These are phyloP conservation scores for Nicotiana undulata DNA, from an alignment of 257 asterid species.

Conservation along the genomic window DNA sequence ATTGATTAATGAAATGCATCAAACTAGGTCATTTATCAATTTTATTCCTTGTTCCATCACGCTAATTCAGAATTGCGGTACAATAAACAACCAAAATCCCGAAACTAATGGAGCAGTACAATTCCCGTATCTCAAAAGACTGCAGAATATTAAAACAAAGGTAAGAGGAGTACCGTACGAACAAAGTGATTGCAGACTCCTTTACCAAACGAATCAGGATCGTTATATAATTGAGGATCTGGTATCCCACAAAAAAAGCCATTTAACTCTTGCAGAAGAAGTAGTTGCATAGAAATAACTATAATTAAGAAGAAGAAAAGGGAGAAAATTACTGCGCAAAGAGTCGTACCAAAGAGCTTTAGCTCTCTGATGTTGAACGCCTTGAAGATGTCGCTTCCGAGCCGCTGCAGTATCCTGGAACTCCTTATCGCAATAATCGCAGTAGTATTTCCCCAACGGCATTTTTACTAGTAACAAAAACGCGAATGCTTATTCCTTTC, in stretches of 20 bases:
- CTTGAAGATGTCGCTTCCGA: constrained; percentile 85
- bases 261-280: not conserved
- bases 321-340: constrained; percentile 32
- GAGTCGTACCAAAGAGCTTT: constrained; percentile 92
- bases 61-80: not conserved
- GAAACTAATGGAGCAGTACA: not conserved
- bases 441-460: constrained; percentile 78
- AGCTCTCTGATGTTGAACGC: constrained; percentile 82
- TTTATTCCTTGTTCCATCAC: not conserved
- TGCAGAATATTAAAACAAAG: not conserved
- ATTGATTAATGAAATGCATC: not conserved
- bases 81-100: not conserved
- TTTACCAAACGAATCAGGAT: constrained; percentile 36
- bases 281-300: not conserved
- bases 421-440: constrained; percentile 93
- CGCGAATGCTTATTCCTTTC: not conserved
- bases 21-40: not conserved
- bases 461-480: constrained; percentile 9
- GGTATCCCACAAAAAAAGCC: not conserved
- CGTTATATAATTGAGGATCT: constrained; percentile 26
- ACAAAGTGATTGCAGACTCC: constrained; percentile 76
- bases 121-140: not conserved
- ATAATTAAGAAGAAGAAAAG: not conserved
- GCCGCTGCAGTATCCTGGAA: constrained; percentile 76
- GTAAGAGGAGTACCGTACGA: constrained; percentile 52